Evolutionary conservation across 2,329 filamentous ascomycete species (phyloP).

Genomic region (Aureobasidium sp.): DNA sequence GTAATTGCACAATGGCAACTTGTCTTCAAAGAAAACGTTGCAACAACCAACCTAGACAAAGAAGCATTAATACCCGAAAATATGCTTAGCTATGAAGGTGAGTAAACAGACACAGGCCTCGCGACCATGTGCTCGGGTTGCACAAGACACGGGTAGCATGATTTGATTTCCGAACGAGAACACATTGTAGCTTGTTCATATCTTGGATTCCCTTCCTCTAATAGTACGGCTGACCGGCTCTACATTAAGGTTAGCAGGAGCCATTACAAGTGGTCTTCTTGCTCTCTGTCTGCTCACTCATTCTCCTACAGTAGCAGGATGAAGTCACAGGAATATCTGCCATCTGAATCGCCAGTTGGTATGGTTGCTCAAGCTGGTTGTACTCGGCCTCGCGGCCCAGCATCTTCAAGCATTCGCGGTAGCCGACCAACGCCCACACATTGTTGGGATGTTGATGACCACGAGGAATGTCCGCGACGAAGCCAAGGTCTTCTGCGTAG

Average conservation of each 20-base stretch:
- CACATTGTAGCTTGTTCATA: not conserved
- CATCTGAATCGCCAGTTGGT: slow-evolving; percentile 47
- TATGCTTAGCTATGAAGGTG: not conserved
- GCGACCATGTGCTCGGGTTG: not conserved
- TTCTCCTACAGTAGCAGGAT: slow-evolving; percentile 51
- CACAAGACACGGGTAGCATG: not conserved
- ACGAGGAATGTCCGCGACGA: slow-evolving; percentile 49
- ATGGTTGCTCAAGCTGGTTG: slow-evolving; percentile 40
- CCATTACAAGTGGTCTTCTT: not conserved
- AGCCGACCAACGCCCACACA: slow-evolving; percentile 68
- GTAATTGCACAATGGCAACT: not conserved
- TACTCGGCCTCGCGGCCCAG: slow-evolving; percentile 47
- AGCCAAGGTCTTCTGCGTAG: slow-evolving; percentile 36
- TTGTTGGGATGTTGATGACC: slow-evolving; percentile 64
- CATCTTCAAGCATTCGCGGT: slow-evolving; percentile 59
- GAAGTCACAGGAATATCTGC: slow-evolving; percentile 54
- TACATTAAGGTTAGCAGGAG: not conserved
- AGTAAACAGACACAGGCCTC: not conserved
- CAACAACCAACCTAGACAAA: not conserved
- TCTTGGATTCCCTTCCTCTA: not conserved
- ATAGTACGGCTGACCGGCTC: not conserved
- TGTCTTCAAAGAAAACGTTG: not conserved
- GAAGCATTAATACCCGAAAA: not conserved
- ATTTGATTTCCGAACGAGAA: not conserved
- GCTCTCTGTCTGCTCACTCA: slow-evolving; percentile 9